Evolutionary conservation across 768 basidiomycete species (phyloP), one percentile per base, ranked within the genome.

Genomic region (Austroboletus eburneus): DNA sequence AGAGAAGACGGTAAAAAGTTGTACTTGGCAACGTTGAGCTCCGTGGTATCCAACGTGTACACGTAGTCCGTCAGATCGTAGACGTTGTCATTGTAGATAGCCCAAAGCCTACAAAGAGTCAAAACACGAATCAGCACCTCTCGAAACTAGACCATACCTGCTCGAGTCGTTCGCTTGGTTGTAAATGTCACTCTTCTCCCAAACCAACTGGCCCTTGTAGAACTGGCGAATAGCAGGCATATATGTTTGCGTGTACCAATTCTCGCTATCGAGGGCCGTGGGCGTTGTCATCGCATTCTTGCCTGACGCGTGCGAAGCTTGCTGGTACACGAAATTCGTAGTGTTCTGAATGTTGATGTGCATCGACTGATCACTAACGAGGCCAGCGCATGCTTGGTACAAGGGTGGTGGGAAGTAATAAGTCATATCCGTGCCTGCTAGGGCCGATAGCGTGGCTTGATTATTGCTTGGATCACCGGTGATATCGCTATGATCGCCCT

Each of bases 61-160:
- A 86, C 69, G 59, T 87, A 87, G 63, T 86, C 80, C 10, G 79
- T 77, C 25, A 85, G 57, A 55, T 85, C 83, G 62, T 80, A 87
- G 25, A 87, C 63, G 25, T 63, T 63, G 46, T 67, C 68, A 13
- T 85, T 66, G 65, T 78, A 83, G 42, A 85, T 74, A 0, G 68
- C 83, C 80, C 84, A 82, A 46, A 71, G 69, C 50, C 82, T 72
- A 43, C 13, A 25, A 20, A 50, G 9, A 49, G 42, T 57, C 42
- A 59, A 25, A 30, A 10, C 33, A 30, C 9, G 24, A 45, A 32
- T 25, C 45, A 41, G 18, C 37, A 57, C 56, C 46, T 38, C 13
- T 46, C 39, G 37, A 32, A 49, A 42, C 17, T 14, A 16, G 51
- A 42, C 16, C 23, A 17, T 3, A 38, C 63, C 36, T 64, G 51